These are phyloP conservation scores for Leccinum fallax DNA, from an alignment of 1,284 basidiomycete species.

Conservation along the genomic window DNA sequence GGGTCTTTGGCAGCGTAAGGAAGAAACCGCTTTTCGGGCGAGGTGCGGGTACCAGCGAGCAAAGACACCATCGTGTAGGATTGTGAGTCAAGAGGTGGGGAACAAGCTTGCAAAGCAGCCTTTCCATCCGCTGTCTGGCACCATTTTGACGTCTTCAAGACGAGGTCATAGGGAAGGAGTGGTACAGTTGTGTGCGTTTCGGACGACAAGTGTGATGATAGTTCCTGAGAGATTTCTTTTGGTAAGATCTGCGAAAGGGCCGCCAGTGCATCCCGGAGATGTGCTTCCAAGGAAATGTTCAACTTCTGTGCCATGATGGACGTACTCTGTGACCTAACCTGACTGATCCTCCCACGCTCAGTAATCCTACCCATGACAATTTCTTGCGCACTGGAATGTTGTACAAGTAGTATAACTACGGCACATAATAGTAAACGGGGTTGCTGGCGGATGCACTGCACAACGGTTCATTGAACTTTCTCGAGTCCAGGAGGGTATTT, in stretches of 20 bases:
- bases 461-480: constrained; percentile 36
- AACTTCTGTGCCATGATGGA: constrained; percentile 37
- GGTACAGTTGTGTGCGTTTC: constrained; percentile 29
- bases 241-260: constrained; percentile 51
- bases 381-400: too few species aligned
- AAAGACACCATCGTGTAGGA: constrained; percentile 72
- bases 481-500: constrained; percentile 50
- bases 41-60: constrained; percentile 72
- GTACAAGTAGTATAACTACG: not conserved
- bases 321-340: too few species aligned
- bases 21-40: constrained; percentile 70
- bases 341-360: not conserved
- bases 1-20: constrained; percentile 45
- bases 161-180: constrained; percentile 61
- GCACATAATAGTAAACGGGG: constrained; percentile 2
- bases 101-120: constrained; percentile 44
- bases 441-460: not conserved
- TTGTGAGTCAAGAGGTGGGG: constrained; percentile 49
- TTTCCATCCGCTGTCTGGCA: constrained; percentile 53
- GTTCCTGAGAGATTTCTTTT: constrained; percentile 41
- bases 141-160: constrained; percentile 69
- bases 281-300: constrained; percentile 68
- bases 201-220: constrained; percentile 40
- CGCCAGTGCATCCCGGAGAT: constrained; percentile 53
- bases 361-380: too few species aligned